These are phyloP conservation scores for Blumeriella jaapii DNA, from an alignment of 2,329 filamentous ascomycete species.

Conservation along the genomic window DNA sequence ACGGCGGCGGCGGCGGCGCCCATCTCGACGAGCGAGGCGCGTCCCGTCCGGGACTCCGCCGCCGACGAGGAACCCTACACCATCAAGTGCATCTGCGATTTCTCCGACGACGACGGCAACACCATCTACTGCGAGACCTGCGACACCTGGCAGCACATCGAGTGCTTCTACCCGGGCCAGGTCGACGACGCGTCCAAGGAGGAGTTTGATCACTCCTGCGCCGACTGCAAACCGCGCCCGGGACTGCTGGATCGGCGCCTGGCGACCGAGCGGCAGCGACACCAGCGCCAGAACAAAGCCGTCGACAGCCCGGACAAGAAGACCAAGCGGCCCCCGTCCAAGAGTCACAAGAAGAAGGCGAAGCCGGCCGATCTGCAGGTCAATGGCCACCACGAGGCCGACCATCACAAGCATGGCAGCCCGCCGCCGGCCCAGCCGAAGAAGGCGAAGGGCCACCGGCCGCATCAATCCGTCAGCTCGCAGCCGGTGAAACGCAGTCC, in stretches of 20 bases:
- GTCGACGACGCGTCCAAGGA: conserved; percentile 59
- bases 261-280: conserved; percentile 61
- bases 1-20: conserved; percentile 21
- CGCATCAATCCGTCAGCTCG: conserved; percentile 66
- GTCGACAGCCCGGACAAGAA: conserved; percentile 51
- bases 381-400: conserved; percentile 55
- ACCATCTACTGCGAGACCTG: conserved; percentile 94
- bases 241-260: conserved; percentile 62
- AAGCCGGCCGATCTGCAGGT: conserved; percentile 58
- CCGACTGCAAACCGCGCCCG: conserved; percentile 70
- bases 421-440: conserved; percentile 52
- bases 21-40: conserved; percentile 21
- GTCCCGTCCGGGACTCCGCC: conserved; percentile 33
- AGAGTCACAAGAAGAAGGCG: conserved; percentile 79
- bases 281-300: conserved; percentile 44
- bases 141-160: conserved; percentile 96
- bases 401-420: conserved; percentile 33
- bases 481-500: conserved; percentile 55
- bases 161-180: conserved; percentile 80
- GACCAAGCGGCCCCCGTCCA: conserved; percentile 61
- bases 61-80: conserved; percentile 74
- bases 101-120: conserved; percentile 88
- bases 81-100: conserved; percentile 96
- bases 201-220: conserved; percentile 72
- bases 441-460: conserved; percentile 72